Conservation (phyloP, 2,329 filamentous ascomycete genomes). For the Neopestalotiopsis clavispora region DNA sequence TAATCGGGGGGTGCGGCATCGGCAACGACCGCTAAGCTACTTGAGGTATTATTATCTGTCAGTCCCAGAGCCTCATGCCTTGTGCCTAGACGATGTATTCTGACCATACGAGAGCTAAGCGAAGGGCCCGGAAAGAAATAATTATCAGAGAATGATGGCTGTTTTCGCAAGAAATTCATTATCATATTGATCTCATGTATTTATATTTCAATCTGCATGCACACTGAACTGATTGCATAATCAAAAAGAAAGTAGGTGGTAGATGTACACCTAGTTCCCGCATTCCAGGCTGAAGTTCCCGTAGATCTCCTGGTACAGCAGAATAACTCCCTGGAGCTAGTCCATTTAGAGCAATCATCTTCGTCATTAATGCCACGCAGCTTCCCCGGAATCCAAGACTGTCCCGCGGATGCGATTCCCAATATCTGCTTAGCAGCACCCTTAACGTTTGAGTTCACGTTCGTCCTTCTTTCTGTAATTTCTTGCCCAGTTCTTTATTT, state of each 20-base stretch:
- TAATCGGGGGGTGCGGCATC: background rate
- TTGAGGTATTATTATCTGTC: background rate
- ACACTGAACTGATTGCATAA: background rate
- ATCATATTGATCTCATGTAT: background rate
- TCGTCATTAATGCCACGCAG: constrained; percentile 18
- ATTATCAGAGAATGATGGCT: too few relatives aligned
- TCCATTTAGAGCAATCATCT: background rate
- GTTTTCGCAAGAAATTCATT: too few relatives aligned
- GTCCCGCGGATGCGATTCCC: background rate
- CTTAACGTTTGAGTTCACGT: background rate
- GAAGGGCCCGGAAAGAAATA: too few relatives aligned
- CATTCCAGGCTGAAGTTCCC: background rate
- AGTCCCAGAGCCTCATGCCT: too few relatives aligned
- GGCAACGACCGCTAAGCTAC: background rate
- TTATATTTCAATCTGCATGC: background rate
- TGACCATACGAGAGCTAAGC: too few relatives aligned
- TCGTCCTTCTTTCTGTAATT: background rate
- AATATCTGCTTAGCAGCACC: background rate
- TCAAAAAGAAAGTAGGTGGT: background rate
- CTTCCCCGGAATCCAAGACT: constrained; percentile 3
- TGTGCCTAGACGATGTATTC: too few relatives aligned
- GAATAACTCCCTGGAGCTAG: background rate
- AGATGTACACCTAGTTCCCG: background rate
- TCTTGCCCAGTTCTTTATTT: too few relatives aligned
- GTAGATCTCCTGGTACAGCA: background rate